Evolutionary conservation across 2,329 filamentous ascomycete genomes (phyloP).

Genomic region (Escovopsis sp.): DNA sequence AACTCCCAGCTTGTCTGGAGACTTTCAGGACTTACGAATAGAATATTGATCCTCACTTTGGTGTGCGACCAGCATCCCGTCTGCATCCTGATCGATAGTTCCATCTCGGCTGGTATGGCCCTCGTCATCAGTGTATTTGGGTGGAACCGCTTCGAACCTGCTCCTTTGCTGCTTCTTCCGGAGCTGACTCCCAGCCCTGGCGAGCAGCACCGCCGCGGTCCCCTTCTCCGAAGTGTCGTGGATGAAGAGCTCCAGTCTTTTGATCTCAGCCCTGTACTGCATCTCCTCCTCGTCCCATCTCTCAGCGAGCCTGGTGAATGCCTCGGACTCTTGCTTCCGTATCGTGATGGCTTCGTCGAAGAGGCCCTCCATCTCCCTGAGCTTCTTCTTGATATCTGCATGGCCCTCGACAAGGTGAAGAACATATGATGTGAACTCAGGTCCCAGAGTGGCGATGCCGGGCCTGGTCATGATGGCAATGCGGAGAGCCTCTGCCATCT

Average conservation of each 20-base stretch:
- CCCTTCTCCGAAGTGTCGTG: slow-evolving; percentile 25
- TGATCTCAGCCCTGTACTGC: slow-evolving; percentile 16
- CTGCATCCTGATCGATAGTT: background rate
- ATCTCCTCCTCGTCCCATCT: slow-evolving; percentile 11
- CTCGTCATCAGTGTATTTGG: background rate
- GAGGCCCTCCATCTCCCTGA: slow-evolving; percentile 21
- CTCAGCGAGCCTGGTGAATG: slow-evolving; percentile 14
- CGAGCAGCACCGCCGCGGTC: slow-evolving; percentile 29
- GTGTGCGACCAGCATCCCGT: background rate
- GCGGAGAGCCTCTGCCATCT: slow-evolving; percentile 30
- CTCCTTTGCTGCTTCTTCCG: slow-evolving; percentile 1
- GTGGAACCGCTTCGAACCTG: background rate
- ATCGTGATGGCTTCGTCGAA: slow-evolving; percentile 22
- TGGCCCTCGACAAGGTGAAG: slow-evolving; percentile 24
- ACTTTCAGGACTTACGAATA: background rate
- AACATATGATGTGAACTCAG: slow-evolving; percentile 28
- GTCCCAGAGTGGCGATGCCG: slow-evolving; percentile 20
- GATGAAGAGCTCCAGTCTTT: slow-evolving; percentile 18
- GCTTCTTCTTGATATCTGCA: slow-evolving; percentile 13
- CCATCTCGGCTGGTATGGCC: background rate
- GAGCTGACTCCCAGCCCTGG: slow-evolving; percentile 26
- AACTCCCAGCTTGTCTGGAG: background rate
- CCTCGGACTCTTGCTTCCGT: slow-evolving; percentile 19
- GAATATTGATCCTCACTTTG: slow-evolving; percentile 3
- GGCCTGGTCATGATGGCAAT: slow-evolving; percentile 25